Percentiles rank a stretch among this genome's conserved stretches.
phyloP scores from a whole-genome alignment of 352 stramenopile genomes.

The Pythium dissotocum region DNA sequence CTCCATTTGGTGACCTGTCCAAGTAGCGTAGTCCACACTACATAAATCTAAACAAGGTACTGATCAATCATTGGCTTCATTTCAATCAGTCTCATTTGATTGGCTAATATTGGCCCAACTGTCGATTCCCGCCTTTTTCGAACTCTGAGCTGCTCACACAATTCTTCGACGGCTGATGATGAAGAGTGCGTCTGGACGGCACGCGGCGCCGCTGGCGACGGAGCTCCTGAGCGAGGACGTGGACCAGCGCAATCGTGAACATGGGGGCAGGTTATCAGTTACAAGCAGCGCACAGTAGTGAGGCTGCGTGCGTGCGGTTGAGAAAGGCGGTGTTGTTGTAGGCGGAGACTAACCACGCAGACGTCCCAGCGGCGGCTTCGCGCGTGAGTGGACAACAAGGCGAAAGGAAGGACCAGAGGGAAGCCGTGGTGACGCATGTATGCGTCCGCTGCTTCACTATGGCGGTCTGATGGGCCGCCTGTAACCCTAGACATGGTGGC shows the following conservation, averaged over 20 bases:
- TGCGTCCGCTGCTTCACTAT: conserved; percentile 20
- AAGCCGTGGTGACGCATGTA: not conserved
- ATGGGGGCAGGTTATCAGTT: not conserved
- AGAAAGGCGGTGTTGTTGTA: not conserved
- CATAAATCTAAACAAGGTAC: too few species aligned
- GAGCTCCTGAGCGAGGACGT: not conserved
- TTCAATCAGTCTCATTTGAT: not conserved
- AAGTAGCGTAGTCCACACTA: not conserved
- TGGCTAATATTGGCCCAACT: not conserved
- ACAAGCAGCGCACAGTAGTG: not conserved
- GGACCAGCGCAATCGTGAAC: not conserved
- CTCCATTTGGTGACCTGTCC: not conserved
- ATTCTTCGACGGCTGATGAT: conserved; percentile 3
- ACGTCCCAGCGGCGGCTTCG: not conserved
- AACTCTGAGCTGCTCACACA: not conserved
- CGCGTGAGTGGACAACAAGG: conserved; percentile 15
- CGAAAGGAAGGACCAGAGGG: conserved; percentile 10
- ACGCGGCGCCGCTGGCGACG: conserved; percentile 2
- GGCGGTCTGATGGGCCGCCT: conserved; percentile 56
- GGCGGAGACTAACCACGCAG: not conserved
- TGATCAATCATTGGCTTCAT: not conserved
- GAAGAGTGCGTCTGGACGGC: not conserved
- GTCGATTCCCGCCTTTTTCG: not conserved
- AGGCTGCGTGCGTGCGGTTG: not conserved
- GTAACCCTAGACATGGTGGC: conserved; percentile 65